These are phyloP conservation scores for Sarocladiaceae sp. DNA, from an alignment of 2,329 filamentous ascomycete species.

Conservation along the genomic window DNA sequence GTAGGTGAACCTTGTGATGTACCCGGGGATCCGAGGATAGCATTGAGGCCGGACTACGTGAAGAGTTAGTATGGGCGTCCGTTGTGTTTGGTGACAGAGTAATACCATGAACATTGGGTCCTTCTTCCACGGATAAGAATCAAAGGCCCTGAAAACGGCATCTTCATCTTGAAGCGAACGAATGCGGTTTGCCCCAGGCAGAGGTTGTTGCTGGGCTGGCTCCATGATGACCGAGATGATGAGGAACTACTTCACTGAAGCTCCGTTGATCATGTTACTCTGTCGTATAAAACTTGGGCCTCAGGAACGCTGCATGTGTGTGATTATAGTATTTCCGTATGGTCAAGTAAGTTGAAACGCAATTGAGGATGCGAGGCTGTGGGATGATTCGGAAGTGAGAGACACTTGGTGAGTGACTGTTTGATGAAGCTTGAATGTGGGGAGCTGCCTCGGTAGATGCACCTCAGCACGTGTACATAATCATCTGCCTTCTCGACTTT, in stretches of 20 bases:
- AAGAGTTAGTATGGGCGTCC: background rate
- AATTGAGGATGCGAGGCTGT: too few relatives aligned
- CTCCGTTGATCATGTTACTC: too few relatives aligned
- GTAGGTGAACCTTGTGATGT: conserved; percentile 40
- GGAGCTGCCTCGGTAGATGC: conserved; percentile 17
- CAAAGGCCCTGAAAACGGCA: conserved; percentile 55
- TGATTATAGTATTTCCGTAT: too few relatives aligned
- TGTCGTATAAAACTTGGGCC: too few relatives aligned
- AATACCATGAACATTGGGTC: conserved; percentile 64
- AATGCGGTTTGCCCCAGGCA: conserved; percentile 31
- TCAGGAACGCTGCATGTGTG: too few relatives aligned
- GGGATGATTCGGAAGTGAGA: too few relatives aligned
- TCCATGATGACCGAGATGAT: conserved; percentile 12
- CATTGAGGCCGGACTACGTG: conserved; percentile 52
- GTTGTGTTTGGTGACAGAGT: too few relatives aligned
- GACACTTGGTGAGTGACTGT: too few relatives aligned
- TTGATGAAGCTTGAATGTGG: too few relatives aligned
- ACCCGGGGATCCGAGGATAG: conserved; percentile 56
- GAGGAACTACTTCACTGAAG: background rate
- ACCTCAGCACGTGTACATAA: background rate
- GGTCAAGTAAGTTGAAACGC: too few relatives aligned
- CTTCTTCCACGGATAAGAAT: conserved; percentile 62
- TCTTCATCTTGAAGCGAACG: conserved; percentile 34
- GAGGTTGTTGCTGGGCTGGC: conserved; percentile 15
- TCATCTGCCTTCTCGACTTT: background rate